These are phyloP conservation scores for Aspergillus glaucus DNA, from an alignment of 2,329 filamentous ascomycete species.

Conservation along the genomic window DNA sequence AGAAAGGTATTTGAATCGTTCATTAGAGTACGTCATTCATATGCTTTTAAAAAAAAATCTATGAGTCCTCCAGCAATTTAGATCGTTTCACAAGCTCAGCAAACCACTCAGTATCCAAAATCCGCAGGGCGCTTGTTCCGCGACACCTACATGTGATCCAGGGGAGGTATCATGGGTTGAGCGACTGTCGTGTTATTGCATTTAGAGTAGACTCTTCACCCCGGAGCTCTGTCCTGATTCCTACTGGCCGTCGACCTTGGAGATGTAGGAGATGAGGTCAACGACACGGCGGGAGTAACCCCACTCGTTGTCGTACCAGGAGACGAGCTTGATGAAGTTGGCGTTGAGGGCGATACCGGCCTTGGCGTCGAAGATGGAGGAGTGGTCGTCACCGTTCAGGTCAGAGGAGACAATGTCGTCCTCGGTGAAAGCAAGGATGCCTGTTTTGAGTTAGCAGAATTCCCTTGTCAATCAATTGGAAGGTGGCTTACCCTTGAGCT, in stretches of 20 bases:
- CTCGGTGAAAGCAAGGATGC: conserved; percentile 90
- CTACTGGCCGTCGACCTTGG: conserved; percentile 62
- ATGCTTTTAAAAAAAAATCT: background rate
- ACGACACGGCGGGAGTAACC: conserved; percentile 95
- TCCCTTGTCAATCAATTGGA: background rate
- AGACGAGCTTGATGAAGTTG: conserved; percentile 97
- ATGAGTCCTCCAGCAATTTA: background rate
- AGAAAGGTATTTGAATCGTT: background rate
- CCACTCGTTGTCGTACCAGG: conserved; percentile 99
- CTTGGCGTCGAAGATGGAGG: conserved; percentile 99
- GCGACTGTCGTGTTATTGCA: background rate
- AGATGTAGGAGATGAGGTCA: conserved; percentile 68
- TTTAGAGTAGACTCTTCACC: conserved; percentile 31
- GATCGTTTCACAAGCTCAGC: background rate
- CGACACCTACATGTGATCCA: background rate
- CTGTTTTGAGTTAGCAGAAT: conserved; percentile 37
- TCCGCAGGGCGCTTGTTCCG: background rate
- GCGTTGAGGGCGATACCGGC: conserved; percentile 97
- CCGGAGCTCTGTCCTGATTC: conserved; percentile 29
- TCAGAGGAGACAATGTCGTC: conserved; percentile 94
- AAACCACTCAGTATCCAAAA: background rate
- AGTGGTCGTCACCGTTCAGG: conserved; percentile 84
- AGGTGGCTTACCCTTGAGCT: conserved; percentile 64
- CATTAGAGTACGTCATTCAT: background rate
- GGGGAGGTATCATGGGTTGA: background rate